Evolutionary conservation across 2,329 filamentous ascomycete species (phyloP).

Genomic region (Epichloe bromicola): DNA sequence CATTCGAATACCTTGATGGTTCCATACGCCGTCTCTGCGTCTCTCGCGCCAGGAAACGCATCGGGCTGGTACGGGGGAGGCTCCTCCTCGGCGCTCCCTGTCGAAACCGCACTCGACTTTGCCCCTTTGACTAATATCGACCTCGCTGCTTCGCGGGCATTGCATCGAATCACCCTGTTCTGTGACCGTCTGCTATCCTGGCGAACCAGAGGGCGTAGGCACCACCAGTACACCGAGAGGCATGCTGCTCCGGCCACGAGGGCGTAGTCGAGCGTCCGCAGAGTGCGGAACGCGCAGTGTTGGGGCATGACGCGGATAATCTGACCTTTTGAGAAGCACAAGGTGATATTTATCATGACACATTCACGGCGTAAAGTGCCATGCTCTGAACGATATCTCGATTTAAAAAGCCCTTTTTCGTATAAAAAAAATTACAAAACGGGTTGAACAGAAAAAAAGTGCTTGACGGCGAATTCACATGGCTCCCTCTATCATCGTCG

Average conservation of each 20-base stretch:
- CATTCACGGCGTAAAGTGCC: no score
- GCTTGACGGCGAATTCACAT: no score
- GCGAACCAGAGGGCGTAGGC: conserved; percentile 13
- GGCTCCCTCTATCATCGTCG: no score
- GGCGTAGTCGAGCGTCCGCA: conserved; percentile 5
- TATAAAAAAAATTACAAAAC: no score
- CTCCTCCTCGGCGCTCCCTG: neutral
- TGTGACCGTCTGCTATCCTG: conserved; percentile 4
- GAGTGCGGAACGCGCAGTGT: conserved; percentile 2
- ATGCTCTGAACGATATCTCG: no score
- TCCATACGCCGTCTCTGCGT: conserved; percentile 59
- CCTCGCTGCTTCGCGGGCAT: conserved; percentile 2
- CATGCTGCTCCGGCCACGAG: conserved; percentile 14
- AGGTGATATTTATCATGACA: neutral
- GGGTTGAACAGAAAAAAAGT: no score
- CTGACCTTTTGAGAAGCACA: neutral
- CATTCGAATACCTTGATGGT: conserved; percentile 66
- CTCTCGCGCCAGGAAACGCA: conserved; percentile 53
- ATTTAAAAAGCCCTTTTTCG: no score
- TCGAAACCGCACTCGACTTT: no score
- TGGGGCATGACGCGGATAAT: conserved; percentile 1
- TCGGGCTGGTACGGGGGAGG: conserved; percentile 53
- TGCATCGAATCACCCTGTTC: neutral
- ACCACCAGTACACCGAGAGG: conserved; percentile 24
- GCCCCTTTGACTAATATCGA: neutral